These are phyloP conservation scores for Eleusine coracana DNA, from an alignment of 176 grass and related monocot genomes.

Conservation along the genomic window DNA sequence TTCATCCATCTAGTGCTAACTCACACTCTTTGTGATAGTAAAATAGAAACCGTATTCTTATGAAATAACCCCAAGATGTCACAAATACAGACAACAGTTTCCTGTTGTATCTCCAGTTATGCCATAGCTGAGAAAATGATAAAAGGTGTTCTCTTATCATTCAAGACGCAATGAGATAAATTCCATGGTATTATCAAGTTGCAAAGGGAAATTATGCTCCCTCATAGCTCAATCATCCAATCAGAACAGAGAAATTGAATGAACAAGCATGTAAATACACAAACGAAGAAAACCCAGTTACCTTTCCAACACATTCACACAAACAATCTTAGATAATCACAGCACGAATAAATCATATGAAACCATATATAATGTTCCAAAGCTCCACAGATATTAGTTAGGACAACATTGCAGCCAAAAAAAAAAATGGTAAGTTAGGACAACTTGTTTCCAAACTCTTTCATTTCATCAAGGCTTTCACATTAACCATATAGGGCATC, in stretches of 20 bases:
- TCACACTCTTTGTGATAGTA: not conserved
- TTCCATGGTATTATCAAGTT: not conserved
- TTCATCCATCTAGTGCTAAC: not conserved
- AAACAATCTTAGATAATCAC: not conserved
- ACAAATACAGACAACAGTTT: not conserved
- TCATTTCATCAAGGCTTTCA: conserved; percentile 5
- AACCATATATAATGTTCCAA: not conserved
- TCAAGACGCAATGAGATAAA: not conserved
- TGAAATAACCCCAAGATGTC: not conserved
- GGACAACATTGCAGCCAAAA: not conserved
- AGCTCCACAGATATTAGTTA: not conserved
- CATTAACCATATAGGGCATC: conserved; percentile 1
- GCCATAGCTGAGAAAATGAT: not conserved
- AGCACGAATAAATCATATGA: not conserved
- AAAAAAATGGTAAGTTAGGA: not conserved
- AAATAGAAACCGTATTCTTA: not conserved
- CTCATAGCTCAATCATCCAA: not conserved
- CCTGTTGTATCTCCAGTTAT: not conserved
- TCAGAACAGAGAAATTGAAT: not conserved
- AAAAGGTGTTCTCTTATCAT: not conserved
- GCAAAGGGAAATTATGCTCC: not conserved
- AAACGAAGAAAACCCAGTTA: not conserved
- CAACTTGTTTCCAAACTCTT: not conserved
- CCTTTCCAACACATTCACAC: not conserved
- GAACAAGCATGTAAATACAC: not conserved